phyloP scores from a whole-genome alignment of 306 rosid species.

The Cucurbita pepo region DNA sequence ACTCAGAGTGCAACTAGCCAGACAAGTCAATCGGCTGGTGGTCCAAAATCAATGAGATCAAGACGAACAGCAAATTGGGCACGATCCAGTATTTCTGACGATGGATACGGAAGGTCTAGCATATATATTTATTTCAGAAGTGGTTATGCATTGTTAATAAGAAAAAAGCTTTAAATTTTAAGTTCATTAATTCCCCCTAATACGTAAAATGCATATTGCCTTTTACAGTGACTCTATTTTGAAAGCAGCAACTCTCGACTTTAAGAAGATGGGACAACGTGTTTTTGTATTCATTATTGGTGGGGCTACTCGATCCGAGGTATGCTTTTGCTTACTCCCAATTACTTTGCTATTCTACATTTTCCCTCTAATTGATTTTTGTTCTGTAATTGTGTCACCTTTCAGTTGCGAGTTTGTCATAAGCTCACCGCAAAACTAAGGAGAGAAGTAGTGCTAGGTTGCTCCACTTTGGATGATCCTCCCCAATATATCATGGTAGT shows the following conservation, averaged over 20 bases:
- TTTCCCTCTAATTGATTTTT: constrained; percentile 4
- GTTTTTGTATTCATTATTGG: constrained; percentile 73
- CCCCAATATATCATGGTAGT: constrained; percentile 56
- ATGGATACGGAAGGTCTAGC: constrained; percentile 69
- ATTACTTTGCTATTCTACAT: not conserved
- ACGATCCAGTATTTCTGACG: constrained; percentile 42
- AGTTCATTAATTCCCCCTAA: not conserved
- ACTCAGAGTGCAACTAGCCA: constrained; percentile 12
- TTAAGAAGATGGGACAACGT: constrained; percentile 72
- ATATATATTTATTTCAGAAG: not conserved
- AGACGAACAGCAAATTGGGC: constrained; percentile 94
- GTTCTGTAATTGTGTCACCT: constrained; percentile 2
- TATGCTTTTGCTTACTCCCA: constrained; percentile 8
- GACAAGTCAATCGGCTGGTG: constrained; percentile 27
- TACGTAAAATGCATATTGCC: not conserved
- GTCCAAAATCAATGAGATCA: constrained; percentile 59
- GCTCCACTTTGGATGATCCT: constrained; percentile 62
- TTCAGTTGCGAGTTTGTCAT: constrained; percentile 89
- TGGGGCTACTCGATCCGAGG: constrained; percentile 97
- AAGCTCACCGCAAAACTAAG: constrained; percentile 65
- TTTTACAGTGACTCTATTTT: constrained; percentile 49
- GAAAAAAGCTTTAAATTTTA: constrained; percentile 1
- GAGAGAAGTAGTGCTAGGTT: constrained; percentile 80
- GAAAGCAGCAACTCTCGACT: constrained; percentile 34
- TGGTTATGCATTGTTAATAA: not conserved